Base-by-base conservation (phyloP, 345 rosid genomes). In the Clausena lansium region DNA sequence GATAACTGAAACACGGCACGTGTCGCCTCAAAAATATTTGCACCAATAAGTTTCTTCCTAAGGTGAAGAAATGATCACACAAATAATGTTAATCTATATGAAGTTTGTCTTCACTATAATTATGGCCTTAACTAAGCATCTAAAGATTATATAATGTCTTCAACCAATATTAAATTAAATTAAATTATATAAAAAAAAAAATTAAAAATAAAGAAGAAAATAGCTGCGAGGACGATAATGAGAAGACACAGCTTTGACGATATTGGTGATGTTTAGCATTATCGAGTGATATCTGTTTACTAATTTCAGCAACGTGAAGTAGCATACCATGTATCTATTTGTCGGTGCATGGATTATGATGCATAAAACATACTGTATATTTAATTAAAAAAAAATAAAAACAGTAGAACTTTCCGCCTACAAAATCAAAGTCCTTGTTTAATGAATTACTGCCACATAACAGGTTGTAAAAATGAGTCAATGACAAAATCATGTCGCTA, bases 401-500 rank as follows among this genome's bases (percentile, higher is more conserved):
- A 15, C 68, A 35, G 24, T 58, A n/a, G 58, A 25, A 32, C 59
- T 41, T 27, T 74, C 77, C 76, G 76, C 76, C 74, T 24, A 50
- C 1, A 45, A 68, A 68, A 13, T 25, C 35, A 1, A 55, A 54
- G 47, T 13, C 45, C 58, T 62, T 41, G 69, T 24, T 52, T 41
- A 15, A n/a, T n/a, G n/a, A n/a, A 27, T 25, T 45, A n/a, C 24
- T 9, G 24, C 35, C 38, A 17, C 13, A 5, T 70, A 57, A 67
- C 77, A 71, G 79, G 68, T 22, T 73, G 73, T 55, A 71, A 67
- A 10, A 2, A 41, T 41, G 47, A 41, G 47, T 41, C 61, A 76
- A 61, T 70, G 79, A 71, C 75, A 70, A 2, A 25, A 39, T 38
- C 39, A 70, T 2, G 10, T 25, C 72, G 8, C 19, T 62, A 62